Conservation (phyloP, 2,329 filamentous ascomycete species). For the Fusarium acutatum region DNA sequence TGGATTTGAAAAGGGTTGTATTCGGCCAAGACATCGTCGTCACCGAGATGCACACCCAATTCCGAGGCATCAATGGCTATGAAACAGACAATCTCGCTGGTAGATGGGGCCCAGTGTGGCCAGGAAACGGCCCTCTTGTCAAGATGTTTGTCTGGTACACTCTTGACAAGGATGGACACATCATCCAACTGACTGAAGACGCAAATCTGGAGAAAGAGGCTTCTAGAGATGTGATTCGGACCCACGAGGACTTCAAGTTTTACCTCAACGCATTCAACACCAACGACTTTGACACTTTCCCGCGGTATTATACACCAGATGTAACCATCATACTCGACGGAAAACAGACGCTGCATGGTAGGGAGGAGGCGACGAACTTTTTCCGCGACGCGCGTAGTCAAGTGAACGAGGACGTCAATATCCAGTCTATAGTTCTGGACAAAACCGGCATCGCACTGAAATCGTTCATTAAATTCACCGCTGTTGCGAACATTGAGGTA, state of each 20-base stretch:
- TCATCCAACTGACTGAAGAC: not conserved
- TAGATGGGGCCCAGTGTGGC: not conserved
- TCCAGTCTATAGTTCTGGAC: not conserved
- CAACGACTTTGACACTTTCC: not conserved
- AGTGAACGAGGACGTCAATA: not conserved
- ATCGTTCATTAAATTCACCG: not conserved
- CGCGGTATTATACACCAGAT: not conserved
- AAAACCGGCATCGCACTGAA: not conserved
- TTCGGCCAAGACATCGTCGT: not conserved
- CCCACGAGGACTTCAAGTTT: not conserved
- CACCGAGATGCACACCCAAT: not conserved
- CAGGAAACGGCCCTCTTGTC: not conserved
- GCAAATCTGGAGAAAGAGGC: not conserved
- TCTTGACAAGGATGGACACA: not conserved
- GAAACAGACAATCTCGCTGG: not conserved
- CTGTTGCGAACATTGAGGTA: not conserved
- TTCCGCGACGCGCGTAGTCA: not conserved
- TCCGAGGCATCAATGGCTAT: not conserved
- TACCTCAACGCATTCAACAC: not conserved
- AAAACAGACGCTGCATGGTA: not conserved
- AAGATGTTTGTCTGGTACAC: not conserved
- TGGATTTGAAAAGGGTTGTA: not conserved
- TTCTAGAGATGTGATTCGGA: not conserved
- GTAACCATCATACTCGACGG: not conserved
- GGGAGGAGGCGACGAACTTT: not conserved